These are phyloP conservation scores for Rugosomyces carneus DNA, from an alignment of 1,284 basidiomycete species.

Conservation along the genomic window DNA sequence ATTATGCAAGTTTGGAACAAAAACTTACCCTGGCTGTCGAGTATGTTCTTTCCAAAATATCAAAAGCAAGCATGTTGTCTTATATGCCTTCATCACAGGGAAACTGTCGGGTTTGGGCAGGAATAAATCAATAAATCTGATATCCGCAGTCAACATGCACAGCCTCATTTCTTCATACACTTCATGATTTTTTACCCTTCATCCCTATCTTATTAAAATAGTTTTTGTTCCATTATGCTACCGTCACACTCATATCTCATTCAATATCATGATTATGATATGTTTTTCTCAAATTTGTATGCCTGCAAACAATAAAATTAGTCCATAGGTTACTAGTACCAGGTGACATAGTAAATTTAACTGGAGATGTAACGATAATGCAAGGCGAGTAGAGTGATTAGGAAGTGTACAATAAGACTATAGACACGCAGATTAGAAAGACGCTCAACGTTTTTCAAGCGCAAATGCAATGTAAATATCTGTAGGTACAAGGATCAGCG, in stretches of 20 bases:
- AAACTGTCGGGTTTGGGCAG: slow-evolving; percentile 69
- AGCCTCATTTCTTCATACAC: background rate
- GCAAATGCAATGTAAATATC: slow-evolving; percentile 85
- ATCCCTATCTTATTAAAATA: background rate
- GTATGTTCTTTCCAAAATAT: slow-evolving; percentile 37
- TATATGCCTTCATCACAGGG: slow-evolving; percentile 32
- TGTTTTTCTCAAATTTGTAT: background rate
- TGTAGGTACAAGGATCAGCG: slow-evolving; percentile 26
- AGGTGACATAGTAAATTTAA: background rate
- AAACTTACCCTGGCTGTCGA: slow-evolving; percentile 83
- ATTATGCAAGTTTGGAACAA: slow-evolving; percentile 77
- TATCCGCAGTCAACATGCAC: background rate
- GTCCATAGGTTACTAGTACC: background rate
- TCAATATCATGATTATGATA: background rate
- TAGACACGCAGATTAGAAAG: background rate
- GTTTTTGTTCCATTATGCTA: background rate
- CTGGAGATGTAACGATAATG: background rate
- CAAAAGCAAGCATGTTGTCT: slow-evolving; percentile 3
- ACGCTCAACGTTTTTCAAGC: slow-evolving; percentile 56
- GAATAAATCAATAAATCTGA: slow-evolving; percentile 34
- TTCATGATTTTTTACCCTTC: background rate
- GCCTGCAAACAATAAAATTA: background rate
- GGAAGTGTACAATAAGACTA: background rate
- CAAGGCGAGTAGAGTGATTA: background rate
- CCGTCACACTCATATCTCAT: background rate